Base-by-base conservation (phyloP, 768 basidiomycete genomes). In the Boletus eberwhitei region DNA sequence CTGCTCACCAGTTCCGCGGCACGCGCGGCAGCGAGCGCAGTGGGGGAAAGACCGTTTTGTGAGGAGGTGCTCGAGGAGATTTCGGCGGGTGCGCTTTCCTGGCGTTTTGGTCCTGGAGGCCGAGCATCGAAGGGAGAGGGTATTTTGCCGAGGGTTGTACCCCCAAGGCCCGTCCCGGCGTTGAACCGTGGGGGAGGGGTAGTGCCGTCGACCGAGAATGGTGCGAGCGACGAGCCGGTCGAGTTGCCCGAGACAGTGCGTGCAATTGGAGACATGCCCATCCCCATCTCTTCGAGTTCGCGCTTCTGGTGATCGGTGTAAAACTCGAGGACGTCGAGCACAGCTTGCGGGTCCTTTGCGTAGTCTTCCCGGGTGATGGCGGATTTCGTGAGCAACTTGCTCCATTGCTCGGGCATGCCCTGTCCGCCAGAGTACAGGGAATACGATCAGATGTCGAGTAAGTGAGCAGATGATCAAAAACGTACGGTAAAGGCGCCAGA, bases 351-450 rank as follows among this genome's bases (percentile, higher is more conserved):
- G 66, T 99, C 90, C 68, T 90, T 90, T 5, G 91, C 93, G 54
- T 98, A 97, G 71, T 99, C 96, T 73, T 99, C 96, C 52, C 92
- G 88, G 2, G 96, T 99, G 72, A 99, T 97, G 34, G 94, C 94
- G 4, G 93, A 95, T 67, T 95, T 93, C 5, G 93, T 98, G 64
- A 99, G 81, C n/a, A 99, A 79, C 58, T 94, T 91, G 65, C 84
- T 90, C 96, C 96, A 99, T 77, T 96, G 93, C 52, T 97, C 94
- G 11, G 96, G 96, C 70, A 99, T 84, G 53, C 96, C 96, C 93
- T 94, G 59, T 29, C 42, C 31, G 41, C 37, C 22, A 31, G 36
- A 46, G 13, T 38, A 49, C 26, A 36, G 16, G 26, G n/a, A 35
- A 17, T 7, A 44, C 12, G 14, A 39, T 61, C 40, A 31, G 48